Percentiles rank a stretch among this genome's conserved stretches.
Evolutionary conservation across 345 rosid genomes (phyloP).

Genomic region (Melaleuca quinquenervia): DNA sequence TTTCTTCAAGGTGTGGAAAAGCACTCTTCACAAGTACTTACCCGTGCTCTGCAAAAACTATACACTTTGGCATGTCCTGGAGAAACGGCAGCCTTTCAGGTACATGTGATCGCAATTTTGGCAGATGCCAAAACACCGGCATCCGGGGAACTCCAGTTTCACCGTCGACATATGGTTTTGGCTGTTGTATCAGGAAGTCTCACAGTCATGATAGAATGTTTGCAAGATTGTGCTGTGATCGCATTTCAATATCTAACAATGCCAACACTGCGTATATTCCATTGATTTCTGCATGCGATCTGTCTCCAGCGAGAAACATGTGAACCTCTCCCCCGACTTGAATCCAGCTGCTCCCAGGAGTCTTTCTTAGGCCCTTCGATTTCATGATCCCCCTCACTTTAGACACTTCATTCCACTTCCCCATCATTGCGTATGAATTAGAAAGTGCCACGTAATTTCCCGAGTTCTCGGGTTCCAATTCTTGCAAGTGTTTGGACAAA

Average conservation of each 20-base stretch:
- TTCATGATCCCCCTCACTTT: slow-evolving; percentile 40
- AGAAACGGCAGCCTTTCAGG: neutral
- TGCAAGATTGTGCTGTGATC: neutral
- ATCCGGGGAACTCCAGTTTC: neutral
- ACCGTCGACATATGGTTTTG: neutral
- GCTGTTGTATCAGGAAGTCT: neutral
- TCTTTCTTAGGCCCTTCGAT: slow-evolving; percentile 38
- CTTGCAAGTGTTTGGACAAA: slow-evolving; percentile 16
- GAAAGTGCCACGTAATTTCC: slow-evolving; percentile 47
- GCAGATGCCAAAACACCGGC: neutral
- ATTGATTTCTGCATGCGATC: slow-evolving; percentile 17
- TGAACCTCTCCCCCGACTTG: slow-evolving; percentile 29
- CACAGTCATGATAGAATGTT: neutral
- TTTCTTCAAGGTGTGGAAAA: neutral
- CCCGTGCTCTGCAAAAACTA: neutral
- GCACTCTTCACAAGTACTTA: neutral
- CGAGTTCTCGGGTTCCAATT: slow-evolving; percentile 30
- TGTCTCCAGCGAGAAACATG: slow-evolving; percentile 37
- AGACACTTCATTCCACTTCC: slow-evolving; percentile 36
- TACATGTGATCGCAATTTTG: neutral
- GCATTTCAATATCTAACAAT: slow-evolving; percentile 19
- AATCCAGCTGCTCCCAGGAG: slow-evolving; percentile 56
- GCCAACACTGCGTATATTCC: slow-evolving; percentile 21
- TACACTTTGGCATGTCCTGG: neutral
- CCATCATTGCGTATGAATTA: slow-evolving; percentile 39